A percentile compares a stretch with the other conserved stretches of the same genome.
Conservation (phyloP, 2,329 filamentous ascomycete genomes). For the Niveomyces coronatus region DNA sequence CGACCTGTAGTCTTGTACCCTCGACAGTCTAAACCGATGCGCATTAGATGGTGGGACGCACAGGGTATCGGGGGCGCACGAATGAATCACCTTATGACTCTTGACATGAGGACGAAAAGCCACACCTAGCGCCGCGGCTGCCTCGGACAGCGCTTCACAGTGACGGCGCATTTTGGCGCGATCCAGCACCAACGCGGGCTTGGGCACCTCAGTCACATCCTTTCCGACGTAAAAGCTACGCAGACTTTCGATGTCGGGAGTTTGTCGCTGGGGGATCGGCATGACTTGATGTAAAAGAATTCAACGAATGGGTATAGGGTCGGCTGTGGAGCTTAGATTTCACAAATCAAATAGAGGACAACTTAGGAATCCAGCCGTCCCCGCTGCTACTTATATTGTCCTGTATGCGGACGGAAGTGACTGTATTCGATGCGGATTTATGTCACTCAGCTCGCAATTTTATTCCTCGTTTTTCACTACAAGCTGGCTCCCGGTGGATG, state of each 20-base stretch:
- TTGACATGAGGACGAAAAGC: conserved; percentile 54
- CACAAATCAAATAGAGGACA: no score
- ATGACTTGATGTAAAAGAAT: no score
- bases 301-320: no score
- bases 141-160: conserved; percentile 45
- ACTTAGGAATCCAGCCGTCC: no score
- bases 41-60: no score
- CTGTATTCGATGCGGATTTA: no score
- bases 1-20: conserved; percentile 44
- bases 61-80: no score
- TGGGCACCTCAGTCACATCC: conserved; percentile 28
- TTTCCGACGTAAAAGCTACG: conserved; percentile 19
- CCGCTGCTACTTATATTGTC: no score
- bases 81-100: conserved; percentile 57
- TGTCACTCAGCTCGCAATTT: no score
- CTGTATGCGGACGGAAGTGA: no score
- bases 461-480: no score
- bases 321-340: background rate
- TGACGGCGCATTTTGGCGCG: conserved; percentile 41
- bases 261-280: conserved; percentile 14
- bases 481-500: no score
- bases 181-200: conserved; percentile 48
- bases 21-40: conserved; percentile 36
- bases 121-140: conserved; percentile 36
- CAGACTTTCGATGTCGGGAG: conserved; percentile 11